phyloP scores from a whole-genome alignment of 768 basidiomycete species.

The Crucibulum laeve region DNA sequence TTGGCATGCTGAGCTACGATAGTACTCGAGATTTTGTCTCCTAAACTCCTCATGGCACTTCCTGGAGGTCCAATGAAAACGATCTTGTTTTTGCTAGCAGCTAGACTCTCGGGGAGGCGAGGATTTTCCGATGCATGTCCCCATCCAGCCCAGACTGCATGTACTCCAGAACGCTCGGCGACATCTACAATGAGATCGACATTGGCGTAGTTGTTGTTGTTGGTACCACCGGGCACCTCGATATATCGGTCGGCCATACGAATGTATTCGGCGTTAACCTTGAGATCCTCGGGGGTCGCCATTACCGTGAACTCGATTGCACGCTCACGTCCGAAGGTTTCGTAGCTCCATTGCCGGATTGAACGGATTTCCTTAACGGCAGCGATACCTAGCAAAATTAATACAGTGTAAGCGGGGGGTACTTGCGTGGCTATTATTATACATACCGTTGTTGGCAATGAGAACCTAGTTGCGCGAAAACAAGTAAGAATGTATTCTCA shows the following conservation, averaged over 20 bases:
- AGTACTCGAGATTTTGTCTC: slow-evolving; percentile 99
- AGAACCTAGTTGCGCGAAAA: slow-evolving; percentile 60
- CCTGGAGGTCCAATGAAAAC: slow-evolving; percentile 99
- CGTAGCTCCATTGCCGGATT: slow-evolving; percentile 99
- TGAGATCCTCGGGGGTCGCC: slow-evolving; percentile 98
- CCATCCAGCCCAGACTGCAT: slow-evolving; percentile 99
- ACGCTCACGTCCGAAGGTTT: slow-evolving; percentile 95
- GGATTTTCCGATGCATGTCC: slow-evolving; percentile 99
- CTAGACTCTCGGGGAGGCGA: slow-evolving; percentile 88
- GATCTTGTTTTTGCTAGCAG: slow-evolving; percentile 90
- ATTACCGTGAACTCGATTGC: slow-evolving; percentile 98
- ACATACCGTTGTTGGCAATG: slow-evolving; percentile 93
- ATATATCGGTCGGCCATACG: slow-evolving; percentile 99
- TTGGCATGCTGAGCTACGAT: slow-evolving; percentile 96
- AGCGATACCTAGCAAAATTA: slow-evolving; percentile 71
- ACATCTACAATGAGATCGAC: slow-evolving; percentile 99
- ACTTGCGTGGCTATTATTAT: not conserved
- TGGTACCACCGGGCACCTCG: slow-evolving; percentile 96
- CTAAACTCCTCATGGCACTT: slow-evolving; percentile 97
- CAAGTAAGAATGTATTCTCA: slow-evolving; percentile 2
- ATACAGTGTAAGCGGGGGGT: slow-evolving; percentile 14
- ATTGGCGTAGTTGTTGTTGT: slow-evolving; percentile 99
- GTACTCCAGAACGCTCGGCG: slow-evolving; percentile 94
- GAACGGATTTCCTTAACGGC: slow-evolving; percentile 99
- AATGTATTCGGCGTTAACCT: slow-evolving; percentile 99